Evolutionary conservation across 306 rosid genomes (phyloP), one percentile per base, ranked within the genome.

Genomic region (Cucurbita argyrosperma): DNA sequence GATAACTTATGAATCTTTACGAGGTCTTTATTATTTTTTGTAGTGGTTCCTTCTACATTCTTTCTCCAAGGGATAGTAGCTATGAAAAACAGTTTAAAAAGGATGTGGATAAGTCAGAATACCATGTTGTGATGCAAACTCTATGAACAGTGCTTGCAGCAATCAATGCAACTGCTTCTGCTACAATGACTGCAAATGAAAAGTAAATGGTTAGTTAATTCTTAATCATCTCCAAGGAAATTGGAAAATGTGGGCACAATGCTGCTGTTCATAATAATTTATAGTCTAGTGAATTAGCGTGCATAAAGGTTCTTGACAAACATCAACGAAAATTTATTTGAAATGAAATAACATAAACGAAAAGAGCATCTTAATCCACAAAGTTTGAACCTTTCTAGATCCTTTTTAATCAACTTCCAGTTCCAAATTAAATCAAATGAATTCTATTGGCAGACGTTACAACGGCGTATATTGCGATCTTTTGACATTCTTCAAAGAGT

Each of bases 41-140:
- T 26, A 10, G 14, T 40, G 67, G 54, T 72, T 69, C 76, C 52
- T 66, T 52, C 47, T 62, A 19, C n/a, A 39, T 35, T 51, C 21
- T 64, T 76, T 61, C 10, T 47, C 50, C 59, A 6, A 1, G 0
- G 30, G 15, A 53, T 30, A 14, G 7, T 39, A 67, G 18, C 6
- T 55, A 19, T 3, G 12, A 53, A 39, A 30, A 40, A 39, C 46
- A 15, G 74, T 16, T 5, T 5, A 54, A 18, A 51, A 72, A 30
- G 35, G 35, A 38, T 35, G n/a, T 38, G 51, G n/a, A 39, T 7
- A 7, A n/a, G 50, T 56, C 37, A 10, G 30, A n/a, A 50, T 90
- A 88, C 97, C 97, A 90, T 80, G 96, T 92, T 26, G 96, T 92
- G 79, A 88, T 88, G 79, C 96, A 92, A 83, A 92, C 95, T 74